Base-by-base conservation (phyloP, 805 yeast genomes). In the Scheffersomyces coipomensis region DNA sequence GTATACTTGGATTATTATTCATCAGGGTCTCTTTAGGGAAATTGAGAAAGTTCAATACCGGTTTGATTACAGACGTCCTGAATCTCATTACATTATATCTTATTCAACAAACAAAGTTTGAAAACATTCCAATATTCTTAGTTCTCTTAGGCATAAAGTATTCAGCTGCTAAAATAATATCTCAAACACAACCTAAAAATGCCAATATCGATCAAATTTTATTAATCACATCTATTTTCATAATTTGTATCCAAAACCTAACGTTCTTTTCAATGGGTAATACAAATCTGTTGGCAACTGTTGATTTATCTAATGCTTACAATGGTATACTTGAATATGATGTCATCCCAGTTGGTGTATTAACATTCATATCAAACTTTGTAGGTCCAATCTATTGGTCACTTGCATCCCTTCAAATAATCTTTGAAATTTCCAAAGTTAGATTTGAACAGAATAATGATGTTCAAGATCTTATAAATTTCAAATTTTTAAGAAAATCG, bases 291-390 rank as follows among this genome's bases (percentile, higher is more conserved):
- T 73, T 93, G 49, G 91, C 97, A 0, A 84, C 97, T 0, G 81
- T 93, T 17, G 97, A 91, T 52, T 71, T 93, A 18, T 79, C 96
- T 0, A 90, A 91, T 56, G 90, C 97, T 0, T 93, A 93, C 60
- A 91, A 91, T 56, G 99, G 99, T 0, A 70, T 90, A 6, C 62
- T 78, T 1, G 74, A 78, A 33, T 93, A 88, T 55, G 78, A 83
- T 47, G 75, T 90, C 17, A 49, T 76, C 6, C 56, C 77, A 2
- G 96, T 91, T 4, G 96, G 96, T 0, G 21, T 84, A 0, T 61
- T 93, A 39, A 88, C 96, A 11, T 85, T 86, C 56, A 55, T 83
- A 2, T 76, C 95, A n/a, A 91, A 89, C 57, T 93, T 88, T 79
- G 75, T 85, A 0, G 88, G 88, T 0, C 86, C 96, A 0, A 73